A percentile compares a stretch with the other conserved stretches of the same genome.
phyloP scores from a whole-genome alignment of 768 basidiomycete species.

The Pleurotus pulmonarius region DNA sequence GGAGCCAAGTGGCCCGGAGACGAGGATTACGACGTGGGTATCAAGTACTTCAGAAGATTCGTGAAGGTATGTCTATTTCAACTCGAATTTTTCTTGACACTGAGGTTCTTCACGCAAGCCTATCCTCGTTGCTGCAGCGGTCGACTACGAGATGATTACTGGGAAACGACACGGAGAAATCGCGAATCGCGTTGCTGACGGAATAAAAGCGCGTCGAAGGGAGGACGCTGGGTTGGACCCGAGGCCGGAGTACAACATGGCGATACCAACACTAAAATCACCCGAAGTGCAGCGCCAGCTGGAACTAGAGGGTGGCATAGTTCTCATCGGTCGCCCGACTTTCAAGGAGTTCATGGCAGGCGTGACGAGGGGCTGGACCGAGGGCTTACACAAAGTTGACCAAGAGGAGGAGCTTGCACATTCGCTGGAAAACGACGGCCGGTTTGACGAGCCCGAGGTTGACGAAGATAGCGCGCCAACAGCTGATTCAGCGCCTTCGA shows the following conservation, averaged over 20 bases:
- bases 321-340: constrained; percentile 84
- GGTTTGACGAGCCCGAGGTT: constrained; percentile 65
- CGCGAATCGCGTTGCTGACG: constrained; percentile 68
- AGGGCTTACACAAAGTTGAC: constrained; percentile 63
- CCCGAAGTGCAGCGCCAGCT: constrained; percentile 48
- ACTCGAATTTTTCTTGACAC: constrained; percentile 8
- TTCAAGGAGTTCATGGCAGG: constrained; percentile 96
- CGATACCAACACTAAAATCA: constrained; percentile 51
- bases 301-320: constrained; percentile 77
- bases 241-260: constrained; percentile 33
- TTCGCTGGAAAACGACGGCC: constrained; percentile 65
- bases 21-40: constrained; percentile 80
- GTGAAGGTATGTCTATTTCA: constrained; percentile 70
- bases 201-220: constrained; percentile 69
- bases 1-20: constrained; percentile 93
- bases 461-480: constrained; percentile 15
- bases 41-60: constrained; percentile 93
- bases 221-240: constrained; percentile 60
- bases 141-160: constrained; percentile 84
- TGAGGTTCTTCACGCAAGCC: constrained; percentile 52
- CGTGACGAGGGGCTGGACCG: constrained; percentile 80
- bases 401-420: constrained; percentile 67
- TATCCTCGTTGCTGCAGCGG: constrained; percentile 86
- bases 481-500: constrained; percentile 12
- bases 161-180: constrained; percentile 87